Percentiles rank a stretch among this genome's conserved stretches.
phyloP scores from a whole-genome alignment of 441 rosid species.

The Isatis lusitanica region DNA sequence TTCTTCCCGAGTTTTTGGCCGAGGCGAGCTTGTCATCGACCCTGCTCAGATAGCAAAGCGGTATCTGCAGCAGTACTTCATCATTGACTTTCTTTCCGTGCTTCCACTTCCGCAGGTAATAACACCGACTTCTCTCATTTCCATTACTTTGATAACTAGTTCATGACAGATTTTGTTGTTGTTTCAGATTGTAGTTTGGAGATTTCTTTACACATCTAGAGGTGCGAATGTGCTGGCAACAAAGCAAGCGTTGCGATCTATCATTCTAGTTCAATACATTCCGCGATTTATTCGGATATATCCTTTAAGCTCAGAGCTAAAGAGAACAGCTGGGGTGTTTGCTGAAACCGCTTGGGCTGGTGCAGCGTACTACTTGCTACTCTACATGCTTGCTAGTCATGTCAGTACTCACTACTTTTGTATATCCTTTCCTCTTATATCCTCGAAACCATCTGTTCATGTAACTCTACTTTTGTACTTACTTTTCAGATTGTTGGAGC shows the following conservation, averaged over 20 bases:
- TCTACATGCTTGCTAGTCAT: constrained; percentile 98
- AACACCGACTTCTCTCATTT: neutral
- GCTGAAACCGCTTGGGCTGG: constrained; percentile 99
- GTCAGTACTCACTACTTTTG: constrained; percentile 48
- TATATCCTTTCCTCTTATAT: neutral
- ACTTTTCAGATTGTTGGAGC: constrained; percentile 85
- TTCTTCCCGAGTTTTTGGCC: constrained; percentile 92
- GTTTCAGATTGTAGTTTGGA: constrained; percentile 83
- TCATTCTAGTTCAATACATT: constrained; percentile 71
- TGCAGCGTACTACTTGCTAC: constrained; percentile 87
- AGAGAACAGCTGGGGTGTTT: constrained; percentile 92
- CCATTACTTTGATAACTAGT: neutral
- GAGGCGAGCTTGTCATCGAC: constrained; percentile 96
- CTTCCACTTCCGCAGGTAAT: constrained; percentile 94
- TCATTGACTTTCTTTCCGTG: constrained; percentile 83
- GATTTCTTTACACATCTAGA: constrained; percentile 64
- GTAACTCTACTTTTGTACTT: constrained; percentile 2
- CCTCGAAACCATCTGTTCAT: neutral
- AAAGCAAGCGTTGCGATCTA: constrained; percentile 69
- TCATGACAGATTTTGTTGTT: neutral
- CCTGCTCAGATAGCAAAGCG: constrained; percentile 87
- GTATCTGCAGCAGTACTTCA: constrained; percentile 72
- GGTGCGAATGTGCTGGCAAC: constrained; percentile 81
- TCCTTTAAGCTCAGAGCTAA: constrained; percentile 85
- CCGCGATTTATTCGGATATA: constrained; percentile 74